These are phyloP conservation scores for Apostasia ramifera DNA, from an alignment of 106 monocot genomes.

Conservation along the genomic window DNA sequence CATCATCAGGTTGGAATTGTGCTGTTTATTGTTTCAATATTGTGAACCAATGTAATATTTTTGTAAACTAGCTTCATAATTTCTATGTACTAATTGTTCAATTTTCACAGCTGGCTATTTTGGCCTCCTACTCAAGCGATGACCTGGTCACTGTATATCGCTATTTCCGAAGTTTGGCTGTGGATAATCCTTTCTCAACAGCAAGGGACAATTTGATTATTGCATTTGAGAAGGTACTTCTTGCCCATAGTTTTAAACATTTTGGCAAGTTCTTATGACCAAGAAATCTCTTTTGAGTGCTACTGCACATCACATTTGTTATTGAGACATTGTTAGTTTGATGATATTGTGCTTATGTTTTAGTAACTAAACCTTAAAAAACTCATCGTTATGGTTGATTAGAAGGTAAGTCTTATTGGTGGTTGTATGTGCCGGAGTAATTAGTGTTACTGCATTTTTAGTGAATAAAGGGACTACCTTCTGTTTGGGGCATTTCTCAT, in stretches of 20 bases:
- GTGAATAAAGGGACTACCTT: no score
- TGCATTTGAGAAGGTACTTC: constrained; percentile 88
- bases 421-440: no score
- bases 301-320: no score
- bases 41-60: neutral
- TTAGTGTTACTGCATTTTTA: no score
- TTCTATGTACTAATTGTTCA: neutral
- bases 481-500: no score
- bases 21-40: neutral
- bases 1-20: constrained; percentile 72
- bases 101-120: constrained; percentile 73
- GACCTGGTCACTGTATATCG: constrained; percentile 65
- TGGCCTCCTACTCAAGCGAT: constrained; percentile 79
- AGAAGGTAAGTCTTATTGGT: no score
- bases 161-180: constrained; percentile 94
- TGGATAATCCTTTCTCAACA: constrained; percentile 74
- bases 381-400: no score
- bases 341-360: no score
- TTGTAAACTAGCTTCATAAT: neutral
- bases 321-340: no score
- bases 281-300: no score
- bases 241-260: neutral
- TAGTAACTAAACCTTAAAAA: no score
- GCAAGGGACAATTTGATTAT: constrained; percentile 96
- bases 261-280: no score